Conservation (phyloP, 805 yeast species). For the Isabelozyma pseudorhagii region DNA sequence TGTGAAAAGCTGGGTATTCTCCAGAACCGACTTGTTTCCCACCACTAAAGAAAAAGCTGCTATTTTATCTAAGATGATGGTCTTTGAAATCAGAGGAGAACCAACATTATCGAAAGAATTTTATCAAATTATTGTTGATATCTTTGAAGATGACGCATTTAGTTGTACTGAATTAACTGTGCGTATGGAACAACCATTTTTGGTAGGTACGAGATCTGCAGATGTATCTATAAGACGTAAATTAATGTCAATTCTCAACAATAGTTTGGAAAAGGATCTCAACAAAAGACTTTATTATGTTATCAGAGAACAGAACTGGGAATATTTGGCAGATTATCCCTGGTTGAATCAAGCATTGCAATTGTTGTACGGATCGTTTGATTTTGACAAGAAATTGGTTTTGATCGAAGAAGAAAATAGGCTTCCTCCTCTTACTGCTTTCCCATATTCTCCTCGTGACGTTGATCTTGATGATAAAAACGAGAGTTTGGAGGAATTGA, state of each 20-base stretch:
- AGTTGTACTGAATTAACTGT: constrained; percentile 86
- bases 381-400: constrained; percentile 43
- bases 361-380: constrained; percentile 75
- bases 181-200: constrained; percentile 93
- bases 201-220: constrained; percentile 85
- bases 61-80: constrained; percentile 87
- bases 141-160: constrained; percentile 76
- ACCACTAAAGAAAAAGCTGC: constrained; percentile 96
- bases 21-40: constrained; percentile 80
- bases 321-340: constrained; percentile 82
- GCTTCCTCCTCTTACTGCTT: constrained; percentile 50
- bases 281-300: constrained; percentile 80
- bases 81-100: constrained; percentile 86
- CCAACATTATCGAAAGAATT: constrained; percentile 71
- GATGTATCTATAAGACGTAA: constrained; percentile 72
- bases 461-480: constrained; percentile 23
- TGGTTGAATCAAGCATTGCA: constrained; percentile 96
- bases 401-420: constrained; percentile 48
- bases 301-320: constrained; percentile 97
- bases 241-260: constrained; percentile 75
- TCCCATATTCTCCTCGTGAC: constrained; percentile 26
- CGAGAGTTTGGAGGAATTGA: constrained; percentile 15
- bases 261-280: constrained; percentile 73
- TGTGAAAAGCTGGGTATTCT: constrained; percentile 87
- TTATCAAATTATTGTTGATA: constrained; percentile 81